These are phyloP conservation scores for Picea abies DNA, from an alignment of 83 land plant species.

Conservation along the genomic window DNA sequence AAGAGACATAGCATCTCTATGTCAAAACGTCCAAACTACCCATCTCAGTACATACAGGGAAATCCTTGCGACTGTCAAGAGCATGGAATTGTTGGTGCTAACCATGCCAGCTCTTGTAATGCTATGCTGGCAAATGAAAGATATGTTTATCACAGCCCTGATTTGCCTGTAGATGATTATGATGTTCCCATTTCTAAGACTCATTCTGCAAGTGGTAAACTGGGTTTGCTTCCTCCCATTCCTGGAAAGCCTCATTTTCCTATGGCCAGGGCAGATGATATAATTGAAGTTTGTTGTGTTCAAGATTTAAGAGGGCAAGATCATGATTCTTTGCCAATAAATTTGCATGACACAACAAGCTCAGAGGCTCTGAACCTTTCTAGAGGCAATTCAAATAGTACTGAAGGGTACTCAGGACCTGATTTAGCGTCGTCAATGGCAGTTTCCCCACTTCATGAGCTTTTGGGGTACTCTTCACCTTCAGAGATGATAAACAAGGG, in stretches of 20 bases:
- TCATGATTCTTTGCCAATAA: slow-evolving; percentile 20
- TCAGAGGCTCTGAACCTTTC: slow-evolving; percentile 2
- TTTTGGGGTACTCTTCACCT: slow-evolving; percentile 23
- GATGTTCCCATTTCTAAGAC: background rate
- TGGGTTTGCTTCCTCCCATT: background rate
- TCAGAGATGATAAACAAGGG: background rate
- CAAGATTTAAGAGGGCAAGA: slow-evolving; percentile 19
- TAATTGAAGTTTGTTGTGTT: background rate
- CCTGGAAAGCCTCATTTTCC: background rate
- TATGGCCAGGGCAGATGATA: background rate
- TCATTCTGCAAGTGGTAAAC: slow-evolving; percentile 9
- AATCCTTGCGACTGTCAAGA: slow-evolving; percentile 7
- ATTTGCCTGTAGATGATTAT: slow-evolving; percentile 1
- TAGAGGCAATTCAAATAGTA: slow-evolving; percentile 14
- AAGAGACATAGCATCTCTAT: slow-evolving; percentile 23
- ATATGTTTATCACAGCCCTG: background rate
- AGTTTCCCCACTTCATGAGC: slow-evolving; percentile 33
- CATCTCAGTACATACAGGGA: slow-evolving; percentile 4
- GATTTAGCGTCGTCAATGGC: slow-evolving; percentile 12
- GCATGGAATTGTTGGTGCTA: background rate
- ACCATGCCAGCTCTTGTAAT: background rate
- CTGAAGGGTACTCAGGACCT: slow-evolving; percentile 17
- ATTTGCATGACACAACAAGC: slow-evolving; percentile 25
- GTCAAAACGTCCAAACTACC: background rate
- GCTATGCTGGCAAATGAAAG: slow-evolving; percentile 4